Evolutionary conservation across 768 basidiomycete genomes (phyloP).

Genomic region (Cystofilobasidium macerans): DNA sequence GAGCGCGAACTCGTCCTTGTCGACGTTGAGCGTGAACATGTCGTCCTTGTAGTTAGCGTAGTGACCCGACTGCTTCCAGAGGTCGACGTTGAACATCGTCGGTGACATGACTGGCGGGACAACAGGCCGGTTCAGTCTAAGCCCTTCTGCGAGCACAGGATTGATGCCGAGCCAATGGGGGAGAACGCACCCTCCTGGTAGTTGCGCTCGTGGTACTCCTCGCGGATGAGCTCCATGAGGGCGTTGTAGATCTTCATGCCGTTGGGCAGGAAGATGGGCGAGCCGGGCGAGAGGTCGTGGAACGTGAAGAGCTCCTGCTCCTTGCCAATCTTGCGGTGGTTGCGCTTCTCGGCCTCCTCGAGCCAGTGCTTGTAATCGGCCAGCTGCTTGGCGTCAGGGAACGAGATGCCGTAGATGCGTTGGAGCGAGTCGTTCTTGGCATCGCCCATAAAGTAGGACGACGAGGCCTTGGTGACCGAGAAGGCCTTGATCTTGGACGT

Average conservation of each 20-base stretch:
- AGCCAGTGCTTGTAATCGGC: constrained; percentile 90
- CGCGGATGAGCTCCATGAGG: constrained; percentile 78
- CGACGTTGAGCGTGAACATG: constrained; percentile 89
- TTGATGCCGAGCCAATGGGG: not conserved
- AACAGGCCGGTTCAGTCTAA: not conserved
- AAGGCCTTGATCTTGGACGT: constrained; percentile 96
- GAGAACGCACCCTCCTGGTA: constrained; percentile 69
- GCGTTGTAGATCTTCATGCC: constrained; percentile 95
- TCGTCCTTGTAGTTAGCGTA: constrained; percentile 97
- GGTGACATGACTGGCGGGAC: constrained; percentile 80
- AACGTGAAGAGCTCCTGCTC: constrained; percentile 99
- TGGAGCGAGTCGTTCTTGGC: constrained; percentile 85
- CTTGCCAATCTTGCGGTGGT: constrained; percentile 92
- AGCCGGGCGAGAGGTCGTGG: constrained; percentile 90
- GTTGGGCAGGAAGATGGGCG: constrained; percentile 92
- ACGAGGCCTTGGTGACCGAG: constrained; percentile 94
- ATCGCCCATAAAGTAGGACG: constrained; percentile 95
- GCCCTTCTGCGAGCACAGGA: not conserved
- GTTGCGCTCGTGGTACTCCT: constrained; percentile 90
- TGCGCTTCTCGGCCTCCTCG: constrained; percentile 93
- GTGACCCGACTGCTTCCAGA: constrained; percentile 97
- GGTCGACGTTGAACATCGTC: constrained; percentile 89
- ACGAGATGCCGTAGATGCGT: constrained; percentile 94
- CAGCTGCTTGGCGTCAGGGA: constrained; percentile 94
- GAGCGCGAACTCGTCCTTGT: constrained; percentile 90